These are phyloP conservation scores for Domatiomyces globalis DNA, from an alignment of 2,329 filamentous ascomycete species.

Conservation along the genomic window DNA sequence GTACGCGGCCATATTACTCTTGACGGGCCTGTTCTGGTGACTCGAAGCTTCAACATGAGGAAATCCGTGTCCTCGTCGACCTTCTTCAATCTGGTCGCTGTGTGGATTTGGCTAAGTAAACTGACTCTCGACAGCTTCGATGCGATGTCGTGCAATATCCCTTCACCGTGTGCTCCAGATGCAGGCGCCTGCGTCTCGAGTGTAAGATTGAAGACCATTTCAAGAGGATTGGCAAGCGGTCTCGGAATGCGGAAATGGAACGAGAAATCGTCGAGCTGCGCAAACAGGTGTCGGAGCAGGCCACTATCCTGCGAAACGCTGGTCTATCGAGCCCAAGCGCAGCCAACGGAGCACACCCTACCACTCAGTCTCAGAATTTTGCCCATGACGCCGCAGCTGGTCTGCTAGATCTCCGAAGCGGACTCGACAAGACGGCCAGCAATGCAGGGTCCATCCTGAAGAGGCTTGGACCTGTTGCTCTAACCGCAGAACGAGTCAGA, in stretches of 20 bases:
- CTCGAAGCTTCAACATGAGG: not conserved
- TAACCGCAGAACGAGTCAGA: conserved; percentile 29
- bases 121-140: conserved; percentile 37
- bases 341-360: conserved; percentile 13
- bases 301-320: conserved; percentile 5
- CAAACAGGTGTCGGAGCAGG: conserved; percentile 31
- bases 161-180: conserved; percentile 47
- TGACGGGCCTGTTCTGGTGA: not conserved
- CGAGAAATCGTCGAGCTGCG: conserved; percentile 39
- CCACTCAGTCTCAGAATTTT: conserved; percentile 25
- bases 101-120: not conserved
- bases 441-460: conserved; percentile 24
- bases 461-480: conserved; percentile 38
- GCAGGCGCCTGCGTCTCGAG: conserved; percentile 46
- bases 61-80: not conserved
- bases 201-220: conserved; percentile 57
- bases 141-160: conserved; percentile 54
- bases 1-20: conserved; percentile 26
- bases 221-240: conserved; percentile 53
- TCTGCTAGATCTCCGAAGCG: conserved; percentile 35
- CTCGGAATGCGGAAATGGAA: conserved; percentile 51
- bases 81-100: not conserved
- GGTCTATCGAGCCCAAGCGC: conserved; percentile 2
- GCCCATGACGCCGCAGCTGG: conserved; percentile 37
- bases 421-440: conserved; percentile 24